phyloP scores from a whole-genome alignment of 73 alveolate species.

The Blepharisma stoltei region DNA sequence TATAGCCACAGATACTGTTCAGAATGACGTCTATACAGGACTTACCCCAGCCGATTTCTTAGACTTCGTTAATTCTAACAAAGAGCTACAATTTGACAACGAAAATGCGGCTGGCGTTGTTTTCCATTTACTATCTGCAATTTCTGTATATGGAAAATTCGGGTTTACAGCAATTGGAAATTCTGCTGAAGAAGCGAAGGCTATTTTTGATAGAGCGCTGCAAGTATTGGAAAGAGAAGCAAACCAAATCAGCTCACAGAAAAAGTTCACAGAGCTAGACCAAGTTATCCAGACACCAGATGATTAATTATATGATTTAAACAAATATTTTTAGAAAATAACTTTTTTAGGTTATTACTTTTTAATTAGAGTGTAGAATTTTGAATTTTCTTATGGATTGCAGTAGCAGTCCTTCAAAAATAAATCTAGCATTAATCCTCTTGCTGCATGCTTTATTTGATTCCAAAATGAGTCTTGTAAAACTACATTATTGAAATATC shows the following conservation, averaged over 20 bases:
- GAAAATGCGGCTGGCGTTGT: not conserved
- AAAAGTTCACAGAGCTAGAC: not conserved
- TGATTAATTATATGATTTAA: no score
- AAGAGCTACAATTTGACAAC: not conserved
- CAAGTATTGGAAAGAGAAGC: not conserved
- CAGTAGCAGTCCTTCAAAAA: no score
- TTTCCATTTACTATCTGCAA: not conserved
- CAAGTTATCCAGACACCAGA: not conserved
- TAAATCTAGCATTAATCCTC: no score
- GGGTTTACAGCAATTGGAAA: slow-evolving; percentile 15
- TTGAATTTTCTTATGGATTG: no score
- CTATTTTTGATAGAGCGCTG: not conserved
- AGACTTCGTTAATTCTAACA: not conserved
- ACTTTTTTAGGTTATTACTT: no score
- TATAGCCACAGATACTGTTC: not conserved
- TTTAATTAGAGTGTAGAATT: no score
- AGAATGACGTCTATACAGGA: not conserved
- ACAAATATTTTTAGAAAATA: no score
- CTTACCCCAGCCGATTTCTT: not conserved
- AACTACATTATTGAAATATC: no score
- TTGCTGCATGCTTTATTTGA: no score
- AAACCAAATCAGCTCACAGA: not conserved
- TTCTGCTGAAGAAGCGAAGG: not conserved
- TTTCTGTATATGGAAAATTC: slow-evolving; percentile 6
- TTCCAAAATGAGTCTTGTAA: no score